A percentile compares a stretch with the other conserved stretches of the same genome.
Evolutionary conservation across 495 filamentous ascomycete species (phyloP).

Genomic region (Hypoxylon lenormandii): DNA sequence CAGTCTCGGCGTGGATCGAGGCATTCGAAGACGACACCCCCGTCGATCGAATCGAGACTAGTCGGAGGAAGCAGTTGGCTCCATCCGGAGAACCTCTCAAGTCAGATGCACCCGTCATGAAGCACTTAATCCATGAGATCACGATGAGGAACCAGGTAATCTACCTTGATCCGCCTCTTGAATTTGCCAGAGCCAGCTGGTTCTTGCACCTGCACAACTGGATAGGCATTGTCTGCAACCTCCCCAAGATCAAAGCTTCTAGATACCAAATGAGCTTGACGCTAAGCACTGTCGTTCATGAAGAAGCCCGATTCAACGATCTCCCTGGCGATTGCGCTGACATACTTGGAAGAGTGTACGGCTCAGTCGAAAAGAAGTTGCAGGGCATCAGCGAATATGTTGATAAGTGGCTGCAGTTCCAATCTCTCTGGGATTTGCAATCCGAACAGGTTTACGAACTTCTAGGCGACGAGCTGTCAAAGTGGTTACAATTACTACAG

Average conservation of each 20-base stretch:
- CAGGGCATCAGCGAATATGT: slow-evolving; percentile 82
- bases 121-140: slow-evolving; percentile 84
- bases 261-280: slow-evolving; percentile 87
- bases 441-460: slow-evolving; percentile 92
- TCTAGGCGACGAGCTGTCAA: slow-evolving; percentile 87
- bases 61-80: slow-evolving; percentile 56
- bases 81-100: slow-evolving; percentile 53
- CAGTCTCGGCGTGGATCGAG: slow-evolving; percentile 84
- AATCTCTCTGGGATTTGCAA: slow-evolving; percentile 97
- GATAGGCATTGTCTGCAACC: slow-evolving; percentile 90
- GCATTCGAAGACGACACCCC: slow-evolving; percentile 76
- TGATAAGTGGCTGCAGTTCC: slow-evolving; percentile 97
- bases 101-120: slow-evolving; percentile 68
- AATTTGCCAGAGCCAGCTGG: slow-evolving; percentile 93
- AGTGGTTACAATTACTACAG: slow-evolving; percentile 92
- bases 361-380: slow-evolving; percentile 80
- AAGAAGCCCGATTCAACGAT: slow-evolving; percentile 82
- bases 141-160: slow-evolving; percentile 97
- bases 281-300: slow-evolving; percentile 70
- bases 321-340: slow-evolving; percentile 84
- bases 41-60: slow-evolving; percentile 58
- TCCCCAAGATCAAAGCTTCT: slow-evolving; percentile 91
- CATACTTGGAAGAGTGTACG: slow-evolving; percentile 81
- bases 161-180: slow-evolving; percentile 90
- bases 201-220: slow-evolving; percentile 90